Evolutionary conservation across 1,284 basidiomycete species (phyloP).

Genomic region (Ustilago xerochloae): DNA sequence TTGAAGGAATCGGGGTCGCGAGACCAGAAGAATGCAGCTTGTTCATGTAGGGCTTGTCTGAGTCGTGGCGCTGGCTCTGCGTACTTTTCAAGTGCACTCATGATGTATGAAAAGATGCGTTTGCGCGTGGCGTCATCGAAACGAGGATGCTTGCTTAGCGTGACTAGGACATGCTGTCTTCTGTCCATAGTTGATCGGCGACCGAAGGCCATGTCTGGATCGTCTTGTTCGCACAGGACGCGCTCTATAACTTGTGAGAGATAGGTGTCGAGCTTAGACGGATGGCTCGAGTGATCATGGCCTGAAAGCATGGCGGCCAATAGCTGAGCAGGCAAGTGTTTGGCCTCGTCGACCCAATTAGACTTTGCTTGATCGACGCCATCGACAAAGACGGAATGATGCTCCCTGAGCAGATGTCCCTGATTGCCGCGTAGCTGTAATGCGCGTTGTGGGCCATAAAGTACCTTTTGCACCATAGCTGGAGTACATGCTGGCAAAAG

Average conservation of each 20-base stretch:
- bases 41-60: too few relatives aligned
- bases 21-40: too few relatives aligned
- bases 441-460: background rate
- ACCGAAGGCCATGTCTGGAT: too few relatives aligned
- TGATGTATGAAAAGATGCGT: too few relatives aligned
- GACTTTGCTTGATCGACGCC: background rate
- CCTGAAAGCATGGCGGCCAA: background rate
- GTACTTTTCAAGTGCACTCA: too few relatives aligned
- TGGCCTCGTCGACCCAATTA: background rate
- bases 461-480: background rate
- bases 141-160: too few relatives aligned
- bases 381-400: background rate
- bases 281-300: background rate
- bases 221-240: too few relatives aligned
- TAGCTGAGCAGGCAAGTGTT: background rate
- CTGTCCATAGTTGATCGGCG: too few relatives aligned
- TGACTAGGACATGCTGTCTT: too few relatives aligned
- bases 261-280: background rate
- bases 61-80: too few relatives aligned
- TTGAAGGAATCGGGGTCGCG: too few relatives aligned
- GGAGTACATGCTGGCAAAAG: conserved; percentile 1
- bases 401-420: conserved; percentile 1
- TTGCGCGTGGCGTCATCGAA: too few relatives aligned
- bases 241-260: background rate
- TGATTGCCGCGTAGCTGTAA: background rate